Base-by-base conservation (phyloP, 352 stramenopile genomes). In the Blastocystis sp. region DNA sequence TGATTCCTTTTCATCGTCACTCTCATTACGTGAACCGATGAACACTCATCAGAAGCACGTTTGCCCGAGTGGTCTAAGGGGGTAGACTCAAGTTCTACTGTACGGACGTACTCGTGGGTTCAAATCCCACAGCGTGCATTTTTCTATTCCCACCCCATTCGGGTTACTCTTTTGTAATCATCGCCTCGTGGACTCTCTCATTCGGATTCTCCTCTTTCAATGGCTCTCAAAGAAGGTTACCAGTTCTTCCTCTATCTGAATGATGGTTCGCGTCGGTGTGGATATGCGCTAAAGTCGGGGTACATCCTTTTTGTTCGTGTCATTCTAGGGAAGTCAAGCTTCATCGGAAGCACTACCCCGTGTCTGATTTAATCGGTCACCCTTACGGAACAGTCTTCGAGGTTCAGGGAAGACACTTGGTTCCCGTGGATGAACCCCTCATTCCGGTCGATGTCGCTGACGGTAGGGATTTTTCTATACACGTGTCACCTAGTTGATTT, bases 121-220 rank as follows among this genome's bases (percentile, higher is more conserved):
- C 69, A 81, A 81, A 81, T 81, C 69, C 69, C 69, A 81, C 69
- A 81, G 69, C 69, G 69, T 81, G 69, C 69, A 81, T 63, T 64
- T 81, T 81, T 81, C 3, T 81, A 2, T 61, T 61, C 32, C 42
- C 40, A 9, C 27, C 46, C 21, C 18, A 27, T 57, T 14, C 16
- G 1, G 16, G 16, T 21, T 29, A 46, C 36, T 16, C 32, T 72
- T 42, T 72, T 59, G 51, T 14, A 16, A 32, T 59, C 32, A 11
- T 59, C 32, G 11, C 3, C 11, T 14, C n/a, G 11, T 59, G 11
- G 4, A 59, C 32, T 59, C n/a, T 53, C 29, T 42, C n/a, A 2
- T 8, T 69, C n/a, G 24, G 38, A 36, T 36, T 29, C 2, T 27
- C 8, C 14, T 72, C 36, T 27, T 27, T 48, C 32, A 3, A 79